These are phyloP conservation scores for Mortierella polycephala DNA, from an alignment of 371 early-diverging fungal genomes.

Conservation along the genomic window DNA sequence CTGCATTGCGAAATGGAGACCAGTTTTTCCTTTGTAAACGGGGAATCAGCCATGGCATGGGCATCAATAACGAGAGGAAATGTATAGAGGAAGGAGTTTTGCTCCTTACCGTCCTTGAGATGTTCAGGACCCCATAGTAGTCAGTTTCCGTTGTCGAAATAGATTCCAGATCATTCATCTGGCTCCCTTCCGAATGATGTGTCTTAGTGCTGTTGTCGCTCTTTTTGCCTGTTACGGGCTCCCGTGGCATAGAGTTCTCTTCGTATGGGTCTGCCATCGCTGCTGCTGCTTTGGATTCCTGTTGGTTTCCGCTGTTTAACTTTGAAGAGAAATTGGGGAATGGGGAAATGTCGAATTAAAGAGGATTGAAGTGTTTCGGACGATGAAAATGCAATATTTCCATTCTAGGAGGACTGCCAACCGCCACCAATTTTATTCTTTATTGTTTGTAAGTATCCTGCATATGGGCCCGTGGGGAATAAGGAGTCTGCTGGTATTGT, in stretches of 20 bases:
- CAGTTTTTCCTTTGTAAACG: neutral
- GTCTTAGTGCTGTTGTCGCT: neutral
- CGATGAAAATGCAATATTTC: no score
- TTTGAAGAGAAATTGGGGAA: no score
- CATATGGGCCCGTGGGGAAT: neutral
- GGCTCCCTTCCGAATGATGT: conserved; percentile 54
- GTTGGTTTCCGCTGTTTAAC: no score
- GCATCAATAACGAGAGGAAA: no score
- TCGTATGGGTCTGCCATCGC: conserved; percentile 64
- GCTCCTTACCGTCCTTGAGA: conserved; percentile 73
- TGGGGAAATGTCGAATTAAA: no score
- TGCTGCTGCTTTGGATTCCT: no score
- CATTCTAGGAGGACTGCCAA: no score
- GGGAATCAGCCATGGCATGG: no score
- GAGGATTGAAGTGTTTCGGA: no score
- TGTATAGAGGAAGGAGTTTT: no score
- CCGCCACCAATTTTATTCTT: no score
- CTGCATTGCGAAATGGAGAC: neutral
- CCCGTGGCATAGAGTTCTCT: conserved; percentile 54
- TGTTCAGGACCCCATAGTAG: conserved; percentile 87
- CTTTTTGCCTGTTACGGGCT: neutral
- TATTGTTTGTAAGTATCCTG: neutral
- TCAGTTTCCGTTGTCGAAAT: conserved; percentile 66
- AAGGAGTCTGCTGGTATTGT: conserved; percentile 12
- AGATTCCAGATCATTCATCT: conserved; percentile 56